phyloP scores from a whole-genome alignment of 176 grass and related monocot genomes.

The Aegilops tauschii region DNA sequence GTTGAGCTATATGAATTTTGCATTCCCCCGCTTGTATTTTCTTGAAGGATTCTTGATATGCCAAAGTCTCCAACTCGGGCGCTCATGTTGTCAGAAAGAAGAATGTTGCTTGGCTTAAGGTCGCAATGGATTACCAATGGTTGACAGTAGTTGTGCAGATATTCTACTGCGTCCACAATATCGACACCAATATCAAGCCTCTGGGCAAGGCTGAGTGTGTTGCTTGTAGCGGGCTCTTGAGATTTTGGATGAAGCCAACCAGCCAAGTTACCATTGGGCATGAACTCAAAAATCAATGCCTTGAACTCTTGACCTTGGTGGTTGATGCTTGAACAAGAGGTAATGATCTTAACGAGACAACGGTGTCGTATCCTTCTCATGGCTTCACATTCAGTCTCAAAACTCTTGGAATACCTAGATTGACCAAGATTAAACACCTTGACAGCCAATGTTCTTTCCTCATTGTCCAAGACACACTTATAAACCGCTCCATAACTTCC shows the following conservation, averaged over 20 bases:
- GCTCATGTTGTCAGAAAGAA: slow-evolving; percentile 7
- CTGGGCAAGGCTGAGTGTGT: slow-evolving; percentile 6
- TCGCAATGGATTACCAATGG: background rate
- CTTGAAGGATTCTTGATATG: slow-evolving; percentile 15
- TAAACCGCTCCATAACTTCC: slow-evolving; percentile 14
- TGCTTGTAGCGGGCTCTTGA: background rate
- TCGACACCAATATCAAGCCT: background rate
- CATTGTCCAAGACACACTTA: background rate
- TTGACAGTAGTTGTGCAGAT: slow-evolving; percentile 9
- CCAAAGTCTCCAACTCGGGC: slow-evolving; percentile 14
- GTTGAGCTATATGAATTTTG: background rate
- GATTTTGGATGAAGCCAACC: background rate
- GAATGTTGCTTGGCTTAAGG: slow-evolving; percentile 19
- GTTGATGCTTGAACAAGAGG: background rate
- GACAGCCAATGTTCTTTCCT: background rate
- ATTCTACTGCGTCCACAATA: slow-evolving; percentile 13
- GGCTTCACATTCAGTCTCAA: slow-evolving; percentile 20
- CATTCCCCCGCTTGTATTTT: background rate
- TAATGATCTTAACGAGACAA: slow-evolving; percentile 7
- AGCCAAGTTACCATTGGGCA: slow-evolving; percentile 4
- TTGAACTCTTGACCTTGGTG: slow-evolving; percentile 6
- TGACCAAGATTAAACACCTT: slow-evolving; percentile 12
- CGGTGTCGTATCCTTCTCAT: slow-evolving; percentile 10
- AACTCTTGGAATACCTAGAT: slow-evolving; percentile 12
- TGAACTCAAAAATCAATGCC: background rate